A percentile compares a stretch with the other conserved stretches of the same genome.
These are phyloP conservation scores for Auricularia sp. DNA, from an alignment of 768 basidiomycete genomes.

Conservation along the genomic window DNA sequence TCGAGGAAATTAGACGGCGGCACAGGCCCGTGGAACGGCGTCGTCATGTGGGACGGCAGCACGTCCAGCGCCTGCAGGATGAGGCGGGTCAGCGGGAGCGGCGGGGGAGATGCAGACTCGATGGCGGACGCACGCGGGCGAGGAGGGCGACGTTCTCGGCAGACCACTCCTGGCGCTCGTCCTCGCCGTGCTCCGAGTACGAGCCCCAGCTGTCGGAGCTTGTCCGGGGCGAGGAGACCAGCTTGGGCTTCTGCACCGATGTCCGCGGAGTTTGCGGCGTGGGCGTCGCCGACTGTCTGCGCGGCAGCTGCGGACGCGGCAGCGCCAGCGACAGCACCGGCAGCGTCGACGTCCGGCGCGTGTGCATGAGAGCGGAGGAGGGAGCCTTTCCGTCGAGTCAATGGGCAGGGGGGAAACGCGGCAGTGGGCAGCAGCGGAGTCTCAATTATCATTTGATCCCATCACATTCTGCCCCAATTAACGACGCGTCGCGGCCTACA, in stretches of 20 bases:
- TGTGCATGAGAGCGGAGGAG: neutral
- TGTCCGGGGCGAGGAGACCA: neutral
- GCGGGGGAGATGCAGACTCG: neutral
- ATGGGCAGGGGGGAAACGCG: neutral
- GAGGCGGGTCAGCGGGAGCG: neutral
- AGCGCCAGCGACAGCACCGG: neutral
- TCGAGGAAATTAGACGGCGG: slow-evolving; percentile 81
- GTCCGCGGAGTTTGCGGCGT: neutral
- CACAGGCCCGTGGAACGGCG: slow-evolving; percentile 75
- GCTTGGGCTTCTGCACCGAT: neutral
- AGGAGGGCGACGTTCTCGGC: neutral
- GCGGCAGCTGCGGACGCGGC: neutral
- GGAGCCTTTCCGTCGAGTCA: neutral
- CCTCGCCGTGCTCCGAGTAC: neutral
- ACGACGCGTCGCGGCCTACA: too few species aligned
- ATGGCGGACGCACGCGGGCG: neutral
- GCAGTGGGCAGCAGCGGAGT: neutral
- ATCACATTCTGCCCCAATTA: too few species aligned
- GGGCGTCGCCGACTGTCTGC: neutral
- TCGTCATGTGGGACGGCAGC: slow-evolving; percentile 72
- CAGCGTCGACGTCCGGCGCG: neutral
- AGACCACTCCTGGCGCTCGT: neutral
- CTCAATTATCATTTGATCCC: too few species aligned
- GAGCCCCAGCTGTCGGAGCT: neutral
- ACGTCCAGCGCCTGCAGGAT: slow-evolving; percentile 62